Conservation (phyloP, 208 protist species). For the Trichomonas gallinae region DNA sequence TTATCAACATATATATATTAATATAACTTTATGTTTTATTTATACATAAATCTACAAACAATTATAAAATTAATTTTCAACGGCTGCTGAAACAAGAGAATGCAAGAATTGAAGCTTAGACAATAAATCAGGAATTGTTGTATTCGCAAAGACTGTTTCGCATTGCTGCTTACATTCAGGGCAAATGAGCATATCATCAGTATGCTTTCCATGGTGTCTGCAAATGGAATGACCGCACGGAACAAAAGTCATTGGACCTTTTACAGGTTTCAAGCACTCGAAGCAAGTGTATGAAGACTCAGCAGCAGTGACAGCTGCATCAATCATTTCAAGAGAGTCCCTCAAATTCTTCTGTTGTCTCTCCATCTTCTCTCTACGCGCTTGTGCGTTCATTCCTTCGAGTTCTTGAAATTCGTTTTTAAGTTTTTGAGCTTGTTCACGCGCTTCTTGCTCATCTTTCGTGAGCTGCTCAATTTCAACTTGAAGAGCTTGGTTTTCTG, state of each 20-base stretch:
- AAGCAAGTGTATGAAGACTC: slow-evolving; percentile 15
- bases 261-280: slow-evolving; percentile 1
- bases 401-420: background rate
- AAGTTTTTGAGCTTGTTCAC: background rate
- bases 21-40: background rate
- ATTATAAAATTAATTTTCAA: slow-evolving; percentile 10
- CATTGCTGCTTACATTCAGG: background rate
- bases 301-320: background rate
- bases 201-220: background rate
- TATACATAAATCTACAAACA: background rate
- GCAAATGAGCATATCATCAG: background rate
- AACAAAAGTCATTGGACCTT: slow-evolving; percentile 10
- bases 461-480: background rate
- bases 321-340: background rate
- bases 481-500: background rate
- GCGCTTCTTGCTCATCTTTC: background rate
- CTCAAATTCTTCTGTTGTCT: background rate
- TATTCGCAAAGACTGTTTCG: slow-evolving; percentile 4
- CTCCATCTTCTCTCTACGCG: slow-evolving; percentile 7
- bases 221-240: background rate
- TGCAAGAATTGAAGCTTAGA: background rate
- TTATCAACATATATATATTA: background rate
- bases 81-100: background rate
- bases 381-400: background rate
- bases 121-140: background rate